phyloP scores from a whole-genome alignment of 495 filamentous ascomycete genomes.

The Tuber indicum region DNA sequence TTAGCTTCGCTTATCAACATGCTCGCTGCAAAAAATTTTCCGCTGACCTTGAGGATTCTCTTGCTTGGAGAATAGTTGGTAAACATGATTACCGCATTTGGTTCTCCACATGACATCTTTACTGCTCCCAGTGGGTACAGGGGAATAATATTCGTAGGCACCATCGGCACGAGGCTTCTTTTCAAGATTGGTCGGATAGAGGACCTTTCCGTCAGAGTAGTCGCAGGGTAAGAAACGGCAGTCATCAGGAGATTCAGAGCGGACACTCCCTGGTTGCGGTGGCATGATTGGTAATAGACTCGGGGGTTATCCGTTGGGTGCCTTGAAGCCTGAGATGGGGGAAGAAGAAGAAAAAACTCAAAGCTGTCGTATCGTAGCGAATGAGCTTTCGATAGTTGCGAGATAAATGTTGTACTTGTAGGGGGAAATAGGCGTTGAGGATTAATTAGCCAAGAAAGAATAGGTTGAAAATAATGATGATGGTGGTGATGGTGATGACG shows the following conservation, averaged over 20 bases:
- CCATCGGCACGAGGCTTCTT: constrained; percentile 28
- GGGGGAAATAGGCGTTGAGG: not conserved
- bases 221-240: constrained; percentile 1
- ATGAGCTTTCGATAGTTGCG: not conserved
- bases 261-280: not conserved
- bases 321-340: not conserved
- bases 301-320: not conserved
- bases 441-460: not conserved
- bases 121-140: constrained; percentile 8
- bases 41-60: not conserved
- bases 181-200: constrained; percentile 20
- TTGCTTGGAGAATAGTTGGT: not conserved
- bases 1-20: constrained; percentile 1
- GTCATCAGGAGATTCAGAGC: not conserved
- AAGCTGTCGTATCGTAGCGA: not conserved
- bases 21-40: not conserved
- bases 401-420: not conserved
- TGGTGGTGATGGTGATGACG: not conserved
- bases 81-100: constrained; percentile 28
- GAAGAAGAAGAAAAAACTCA: too few relatives aligned
- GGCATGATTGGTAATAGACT: not conserved
- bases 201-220: constrained; percentile 18
- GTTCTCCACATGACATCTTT: constrained; percentile 30
- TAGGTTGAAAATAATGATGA: not conserved
- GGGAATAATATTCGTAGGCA: constrained; percentile 32